Conservation (phyloP, 768 basidiomycete species). For the Phaeolepiota aurea region DNA sequence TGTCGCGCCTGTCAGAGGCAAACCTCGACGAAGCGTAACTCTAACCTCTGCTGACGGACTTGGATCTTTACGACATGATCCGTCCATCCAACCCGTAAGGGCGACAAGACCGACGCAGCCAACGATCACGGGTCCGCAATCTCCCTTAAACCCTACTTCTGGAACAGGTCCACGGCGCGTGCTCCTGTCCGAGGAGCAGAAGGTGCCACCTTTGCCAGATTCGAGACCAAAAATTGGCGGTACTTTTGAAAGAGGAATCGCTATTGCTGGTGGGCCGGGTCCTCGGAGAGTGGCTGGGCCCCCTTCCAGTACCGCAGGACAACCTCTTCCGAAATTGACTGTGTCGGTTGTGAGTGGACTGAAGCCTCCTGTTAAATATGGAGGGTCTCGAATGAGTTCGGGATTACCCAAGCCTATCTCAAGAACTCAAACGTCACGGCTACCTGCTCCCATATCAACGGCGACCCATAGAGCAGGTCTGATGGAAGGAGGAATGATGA, state of each 20-base stretch:
- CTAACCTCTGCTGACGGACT: background rate
- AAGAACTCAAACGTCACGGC: constrained; percentile 11
- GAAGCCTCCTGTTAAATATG: constrained; percentile 16
- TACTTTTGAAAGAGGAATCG: constrained; percentile 3
- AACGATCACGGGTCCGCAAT: constrained; percentile 1
- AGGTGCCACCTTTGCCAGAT: constrained; percentile 4
- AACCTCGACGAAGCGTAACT: background rate
- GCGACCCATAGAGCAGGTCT: background rate
- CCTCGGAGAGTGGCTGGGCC: constrained; percentile 31
- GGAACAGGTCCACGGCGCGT: constrained; percentile 20
- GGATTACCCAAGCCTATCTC: constrained; percentile 19
- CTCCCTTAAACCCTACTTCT: background rate
- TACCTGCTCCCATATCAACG: constrained; percentile 13
- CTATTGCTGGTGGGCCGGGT: constrained; percentile 15
- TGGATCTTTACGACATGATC: too few species aligned
- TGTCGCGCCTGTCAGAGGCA: background rate
- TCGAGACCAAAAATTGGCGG: background rate
- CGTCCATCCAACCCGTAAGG: background rate
- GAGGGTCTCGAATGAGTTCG: constrained; percentile 9
- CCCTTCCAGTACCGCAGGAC: constrained; percentile 4
- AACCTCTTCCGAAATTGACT: too few species aligned
- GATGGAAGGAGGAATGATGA: background rate
- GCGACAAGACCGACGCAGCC: background rate
- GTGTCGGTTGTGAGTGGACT: constrained; percentile 10
- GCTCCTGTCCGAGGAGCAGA: constrained; percentile 18